These are phyloP conservation scores for Cichorium intybus DNA, from an alignment of 140 eudicot genomes.

Conservation along the genomic window DNA sequence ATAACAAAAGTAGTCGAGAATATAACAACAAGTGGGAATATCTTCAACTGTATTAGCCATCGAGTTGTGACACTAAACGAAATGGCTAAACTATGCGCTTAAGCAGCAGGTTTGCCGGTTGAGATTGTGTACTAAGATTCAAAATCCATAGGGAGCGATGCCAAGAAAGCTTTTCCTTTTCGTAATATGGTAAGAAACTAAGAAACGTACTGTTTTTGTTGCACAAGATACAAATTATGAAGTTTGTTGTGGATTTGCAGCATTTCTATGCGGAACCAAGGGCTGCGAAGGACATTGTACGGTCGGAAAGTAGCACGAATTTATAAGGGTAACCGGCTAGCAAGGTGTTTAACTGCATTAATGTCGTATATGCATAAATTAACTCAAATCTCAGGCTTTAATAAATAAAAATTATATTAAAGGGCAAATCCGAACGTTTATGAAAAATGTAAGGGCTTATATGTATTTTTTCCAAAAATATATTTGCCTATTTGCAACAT, in stretches of 20 bases:
- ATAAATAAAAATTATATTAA: too few relatives aligned
- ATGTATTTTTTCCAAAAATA: too few relatives aligned
- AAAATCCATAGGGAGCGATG: slow-evolving; percentile 68
- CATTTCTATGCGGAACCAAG: slow-evolving; percentile 98
- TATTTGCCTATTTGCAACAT: too few relatives aligned
- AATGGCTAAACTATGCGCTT: slow-evolving; percentile 81
- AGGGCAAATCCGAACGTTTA: too few relatives aligned
- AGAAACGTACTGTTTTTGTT: not conserved
- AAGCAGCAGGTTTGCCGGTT: slow-evolving; percentile 79
- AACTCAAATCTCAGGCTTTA: too few relatives aligned
- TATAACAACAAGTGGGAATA: slow-evolving; percentile 66
- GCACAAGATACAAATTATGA: not conserved
- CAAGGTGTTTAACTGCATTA: too few relatives aligned
- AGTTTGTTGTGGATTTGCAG: slow-evolving; percentile 44
- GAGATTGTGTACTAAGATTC: slow-evolving; percentile 93
- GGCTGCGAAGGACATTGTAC: slow-evolving; percentile 87
- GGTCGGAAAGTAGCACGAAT: slow-evolving; percentile 69
- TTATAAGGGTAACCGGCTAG: too few relatives aligned
- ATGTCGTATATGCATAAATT: too few relatives aligned
- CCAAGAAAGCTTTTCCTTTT: slow-evolving; percentile 96
- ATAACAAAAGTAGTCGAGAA: slow-evolving; percentile 79
- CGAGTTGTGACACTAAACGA: slow-evolving; percentile 97
- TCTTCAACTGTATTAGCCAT: too few relatives aligned
- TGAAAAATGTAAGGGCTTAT: too few relatives aligned
- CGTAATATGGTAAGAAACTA: slow-evolving; percentile 88